Base-by-base conservation (phyloP, 2,329 filamentous ascomycete species). In the Diaporthe helianthi region DNA sequence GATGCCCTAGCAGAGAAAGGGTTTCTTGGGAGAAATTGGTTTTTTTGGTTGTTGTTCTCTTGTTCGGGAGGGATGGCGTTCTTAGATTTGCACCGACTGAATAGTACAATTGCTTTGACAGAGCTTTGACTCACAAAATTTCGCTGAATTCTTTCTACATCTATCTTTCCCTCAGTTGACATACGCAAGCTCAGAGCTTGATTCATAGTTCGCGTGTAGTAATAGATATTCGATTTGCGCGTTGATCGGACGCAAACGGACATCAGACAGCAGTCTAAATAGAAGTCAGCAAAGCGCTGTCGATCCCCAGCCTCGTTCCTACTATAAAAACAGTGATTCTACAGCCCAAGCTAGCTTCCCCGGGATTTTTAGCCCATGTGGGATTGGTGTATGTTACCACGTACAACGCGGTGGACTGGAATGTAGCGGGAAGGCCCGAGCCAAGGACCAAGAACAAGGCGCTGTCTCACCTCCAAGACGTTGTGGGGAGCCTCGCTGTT, bases 351-450 rank as follows among this genome's bases (percentile, higher is more conserved):
- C 58, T 49, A 47, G 58, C 55, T 33, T 49, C 58, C n/a, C n/a
- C n/a, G n/a, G n/a, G n/a, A n/a, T 13, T 17, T 36, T 36, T 2
- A 15, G n/a, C n/a, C 44, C 58, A 63, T 46, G 41, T 63, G 44
- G 41, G 17, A 41, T 41, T 26, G 1, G 2, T 38, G n/a, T 55
- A 38, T 55, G n/a, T 24, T 22, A 36, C 33, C 9, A 53, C 4
- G 19, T 38, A 38, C 44, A 10, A 10, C 29, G 52, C 64, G 8
- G 7, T 15, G 15, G 1, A 26, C 41, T 66, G 64, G 64, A 66
- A 66, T 66, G 64, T 17, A n/a, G 64, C 33, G 58, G 58, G 44
- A 66, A 17, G 36, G n/a, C 24, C 51, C 41, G 49, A 66, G 36
- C 22, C 17, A 24, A 13, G 12, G 8, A 29, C 22, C 17, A 24